Evolutionary conservation across 768 basidiomycete genomes (phyloP), one percentile per base, ranked within the genome.

Genomic region (Tylopilus subfusipes): DNA sequence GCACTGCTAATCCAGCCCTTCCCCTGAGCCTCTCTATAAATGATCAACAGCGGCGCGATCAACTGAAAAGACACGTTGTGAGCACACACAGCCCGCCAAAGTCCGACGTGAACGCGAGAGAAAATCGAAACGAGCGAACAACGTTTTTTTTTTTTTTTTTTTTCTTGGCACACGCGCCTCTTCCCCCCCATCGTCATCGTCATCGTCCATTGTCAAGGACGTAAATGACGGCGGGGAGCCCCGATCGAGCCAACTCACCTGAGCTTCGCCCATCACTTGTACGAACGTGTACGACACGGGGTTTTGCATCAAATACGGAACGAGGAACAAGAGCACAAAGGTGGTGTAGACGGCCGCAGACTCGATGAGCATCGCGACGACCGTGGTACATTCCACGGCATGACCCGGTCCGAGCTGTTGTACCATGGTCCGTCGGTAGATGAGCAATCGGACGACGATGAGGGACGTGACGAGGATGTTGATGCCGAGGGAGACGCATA

Each of bases 1-100:
- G 53, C 39, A 10, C 54, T 53, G 21, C 67, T 68, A 4, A 68
- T 58, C 72, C 73, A 75, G 1, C 74, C 73, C 27, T 67, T 67
- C 2, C 76, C 76, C 19, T 64, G 59, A 0, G 70, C 69, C 49
- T 76, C 73, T 50, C 76, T 68, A 45, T 72, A 66, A 38, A 76
- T 59, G 45, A 77, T 77, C 36, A 76, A 56, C 2, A 72, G 53
- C 1, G 74, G 74, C 2, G 73, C 71, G 31, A 76, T 70, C 36
- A 68, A 53, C 76, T 77, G n/a, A n/a, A n/a, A n/a, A 43, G 50
- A 48, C 12, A 38, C n/a, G n/a, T n/a, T n/a, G n/a, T 19, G 1
- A 2, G 21, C 9, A 25, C 29, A n/a, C n/a, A n/a, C n/a, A n/a
- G n/a, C n/a, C n/a, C n/a, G 21, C 30, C 38, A n/a, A 46, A 25